These are phyloP conservation scores for Aspergillus carbonarius DNA, from an alignment of 2,329 filamentous ascomycete species.

Conservation along the genomic window DNA sequence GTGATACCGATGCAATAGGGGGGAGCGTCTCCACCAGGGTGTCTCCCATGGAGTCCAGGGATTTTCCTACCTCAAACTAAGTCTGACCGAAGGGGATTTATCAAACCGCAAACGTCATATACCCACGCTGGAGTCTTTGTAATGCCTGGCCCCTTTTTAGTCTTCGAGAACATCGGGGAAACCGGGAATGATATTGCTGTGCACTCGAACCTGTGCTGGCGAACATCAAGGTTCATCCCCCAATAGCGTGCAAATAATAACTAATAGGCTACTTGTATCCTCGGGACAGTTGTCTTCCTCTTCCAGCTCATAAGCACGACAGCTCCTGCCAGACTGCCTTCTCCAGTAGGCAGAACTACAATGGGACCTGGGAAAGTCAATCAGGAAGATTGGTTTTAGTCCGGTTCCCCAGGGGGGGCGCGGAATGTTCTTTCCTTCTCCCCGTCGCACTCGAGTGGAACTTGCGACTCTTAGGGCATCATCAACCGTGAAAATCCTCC, in stretches of 20 bases:
- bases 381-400: constrained; percentile 21
- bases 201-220: neutral
- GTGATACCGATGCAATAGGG: neutral
- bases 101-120: neutral
- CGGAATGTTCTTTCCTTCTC: constrained; percentile 22
- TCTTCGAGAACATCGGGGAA: neutral
- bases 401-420: constrained; percentile 14
- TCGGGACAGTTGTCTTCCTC: too few relatives aligned
- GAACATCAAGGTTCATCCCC: neutral
- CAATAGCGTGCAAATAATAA: neutral
- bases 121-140: neutral
- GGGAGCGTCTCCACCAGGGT: neutral
- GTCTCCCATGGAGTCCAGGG: neutral
- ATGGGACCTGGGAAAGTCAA: constrained; percentile 7
- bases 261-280: neutral
- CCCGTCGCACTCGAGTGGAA: constrained; percentile 16
- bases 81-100: neutral
- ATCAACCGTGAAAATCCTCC: constrained; percentile 1
- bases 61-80: neutral
- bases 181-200: neutral
- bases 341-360: neutral
- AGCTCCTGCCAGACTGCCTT: neutral
- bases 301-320: neutral
- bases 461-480: constrained; percentile 3
- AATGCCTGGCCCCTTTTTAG: neutral